Conservation (phyloP, 257 asterid genomes). For the Striga asiatica region DNA sequence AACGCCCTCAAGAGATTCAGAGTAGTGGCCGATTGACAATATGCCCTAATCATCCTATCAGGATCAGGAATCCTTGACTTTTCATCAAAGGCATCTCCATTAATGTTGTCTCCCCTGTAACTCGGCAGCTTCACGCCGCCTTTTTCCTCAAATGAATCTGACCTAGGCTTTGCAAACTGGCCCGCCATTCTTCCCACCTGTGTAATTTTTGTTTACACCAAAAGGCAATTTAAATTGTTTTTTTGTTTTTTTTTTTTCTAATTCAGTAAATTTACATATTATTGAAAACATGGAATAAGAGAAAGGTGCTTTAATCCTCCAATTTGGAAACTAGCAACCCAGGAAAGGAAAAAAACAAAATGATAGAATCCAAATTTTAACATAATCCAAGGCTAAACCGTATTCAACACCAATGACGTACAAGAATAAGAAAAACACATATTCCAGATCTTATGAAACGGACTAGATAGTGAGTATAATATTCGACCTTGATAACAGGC, state of each 20-base stretch:
- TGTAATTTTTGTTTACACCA: background rate
- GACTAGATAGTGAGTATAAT: background rate
- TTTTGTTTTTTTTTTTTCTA: too few relatives aligned
- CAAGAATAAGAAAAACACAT: background rate
- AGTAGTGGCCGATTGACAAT: constrained; percentile 79
- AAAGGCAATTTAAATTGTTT: background rate
- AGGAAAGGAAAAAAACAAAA: too few relatives aligned
- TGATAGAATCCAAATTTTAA: too few relatives aligned
- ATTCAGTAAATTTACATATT: too few relatives aligned
- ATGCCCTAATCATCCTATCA: constrained; percentile 76
- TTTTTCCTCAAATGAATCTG: constrained; percentile 62
- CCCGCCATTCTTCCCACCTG: constrained; percentile 95
- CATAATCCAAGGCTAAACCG: too few relatives aligned
- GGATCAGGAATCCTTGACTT: constrained; percentile 77
- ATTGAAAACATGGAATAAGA: too few relatives aligned
- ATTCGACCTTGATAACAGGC: constrained; percentile 72
- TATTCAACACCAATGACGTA: too few relatives aligned
- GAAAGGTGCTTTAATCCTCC: too few relatives aligned
- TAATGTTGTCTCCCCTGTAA: constrained; percentile 73
- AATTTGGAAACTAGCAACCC: too few relatives aligned
- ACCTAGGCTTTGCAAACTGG: constrained; percentile 81
- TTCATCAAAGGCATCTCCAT: constrained; percentile 55
- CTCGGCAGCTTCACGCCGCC: constrained; percentile 70
- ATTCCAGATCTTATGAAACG: background rate
- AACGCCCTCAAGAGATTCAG: constrained; percentile 73